phyloP scores from a whole-genome alignment of 148 eudicot genomes.

The Euryodendron excelsum region DNA sequence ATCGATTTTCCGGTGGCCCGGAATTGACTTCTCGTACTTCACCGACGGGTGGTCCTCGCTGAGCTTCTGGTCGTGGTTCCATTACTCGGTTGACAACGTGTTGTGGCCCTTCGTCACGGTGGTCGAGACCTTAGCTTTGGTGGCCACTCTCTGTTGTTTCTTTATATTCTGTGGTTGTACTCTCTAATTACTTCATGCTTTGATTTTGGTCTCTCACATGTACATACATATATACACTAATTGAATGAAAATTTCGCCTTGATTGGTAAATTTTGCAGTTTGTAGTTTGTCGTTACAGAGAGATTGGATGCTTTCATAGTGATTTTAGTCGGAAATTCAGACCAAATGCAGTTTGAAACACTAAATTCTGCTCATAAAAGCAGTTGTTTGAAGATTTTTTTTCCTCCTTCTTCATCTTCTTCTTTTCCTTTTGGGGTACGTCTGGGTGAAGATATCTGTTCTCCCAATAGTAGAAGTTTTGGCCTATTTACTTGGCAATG shows the following conservation, averaged over 20 bases:
- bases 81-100: conserved; percentile 47
- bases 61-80: conserved; percentile 43
- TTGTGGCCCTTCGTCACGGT: conserved; percentile 40
- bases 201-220: not conserved
- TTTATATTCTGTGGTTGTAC: conserved; percentile 65
- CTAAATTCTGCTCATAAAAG: not conserved
- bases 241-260: not conserved
- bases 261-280: not conserved
- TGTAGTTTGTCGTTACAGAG: not conserved
- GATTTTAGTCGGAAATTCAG: not conserved
- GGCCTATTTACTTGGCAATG: too few relatives aligned
- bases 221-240: not conserved
- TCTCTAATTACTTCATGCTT: conserved; percentile 23
- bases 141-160: conserved; percentile 47
- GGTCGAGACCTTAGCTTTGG: conserved; percentile 50
- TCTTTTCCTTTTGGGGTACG: not conserved
- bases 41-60: conserved; percentile 15
- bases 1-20: conserved; percentile 44
- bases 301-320: not conserved
- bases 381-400: not conserved
- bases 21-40: conserved; percentile 22
- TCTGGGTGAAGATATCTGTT: not conserved
- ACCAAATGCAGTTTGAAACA: not conserved
- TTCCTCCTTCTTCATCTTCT: too few relatives aligned
- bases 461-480: not conserved